Conservation (phyloP, 192 early-diverging fungal species). For the Backusella circina region DNA sequence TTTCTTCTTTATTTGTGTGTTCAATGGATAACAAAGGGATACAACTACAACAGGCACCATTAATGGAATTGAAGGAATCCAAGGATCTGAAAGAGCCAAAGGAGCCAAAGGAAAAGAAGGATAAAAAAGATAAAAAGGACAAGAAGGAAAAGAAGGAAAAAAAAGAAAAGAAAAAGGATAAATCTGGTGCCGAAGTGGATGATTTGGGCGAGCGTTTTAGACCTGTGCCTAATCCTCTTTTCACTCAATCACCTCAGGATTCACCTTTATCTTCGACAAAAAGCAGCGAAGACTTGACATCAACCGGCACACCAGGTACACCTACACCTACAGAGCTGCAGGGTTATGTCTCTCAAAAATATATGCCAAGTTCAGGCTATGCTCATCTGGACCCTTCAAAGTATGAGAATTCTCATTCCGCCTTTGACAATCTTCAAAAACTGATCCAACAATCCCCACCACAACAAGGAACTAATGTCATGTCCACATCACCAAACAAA, state of each 20-base stretch:
- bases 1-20: neutral
- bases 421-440: slow-evolving; percentile 5
- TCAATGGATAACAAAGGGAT: neutral
- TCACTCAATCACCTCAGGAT: neutral
- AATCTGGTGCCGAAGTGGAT: neutral
- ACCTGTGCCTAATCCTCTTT: neutral
- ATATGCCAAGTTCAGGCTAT: neutral
- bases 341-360: neutral
- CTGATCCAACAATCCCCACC: neutral
- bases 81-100: neutral
- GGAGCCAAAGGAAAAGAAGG: slow-evolving; percentile 1
- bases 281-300: neutral
- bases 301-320: neutral
- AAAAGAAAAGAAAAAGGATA: neutral
- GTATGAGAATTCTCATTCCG: slow-evolving; percentile 1
- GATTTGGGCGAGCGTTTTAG: neutral
- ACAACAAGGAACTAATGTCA: no score
- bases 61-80: neutral
- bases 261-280: slow-evolving; percentile 6
- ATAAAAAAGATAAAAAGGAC: slow-evolving; percentile 9
- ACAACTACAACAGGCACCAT: neutral
- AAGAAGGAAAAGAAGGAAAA: neutral
- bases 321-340: slow-evolving; percentile 7
- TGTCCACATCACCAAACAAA: neutral
- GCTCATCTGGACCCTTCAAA: slow-evolving; percentile 7